Base-by-base conservation (phyloP, 2,329 filamentous ascomycete genomes). In the Orbilia quercus region DNA sequence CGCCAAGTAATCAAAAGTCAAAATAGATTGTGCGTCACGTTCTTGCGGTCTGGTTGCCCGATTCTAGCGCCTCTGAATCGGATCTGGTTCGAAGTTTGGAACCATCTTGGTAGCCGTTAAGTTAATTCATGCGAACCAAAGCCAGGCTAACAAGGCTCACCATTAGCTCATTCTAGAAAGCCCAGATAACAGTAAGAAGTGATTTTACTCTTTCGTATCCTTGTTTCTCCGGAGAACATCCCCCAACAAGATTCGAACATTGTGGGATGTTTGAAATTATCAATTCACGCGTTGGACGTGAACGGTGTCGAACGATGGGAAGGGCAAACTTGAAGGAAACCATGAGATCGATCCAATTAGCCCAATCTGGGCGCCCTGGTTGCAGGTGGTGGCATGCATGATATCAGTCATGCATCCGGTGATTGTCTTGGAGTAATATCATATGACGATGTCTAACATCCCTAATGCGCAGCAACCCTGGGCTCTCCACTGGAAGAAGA, bases 131-230 rank as follows among this genome's bases (percentile, higher is more conserved):
- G 34, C 44, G 45, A 12, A n/a, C n/a, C n/a, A n/a, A n/a, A n/a
- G n/a, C n/a, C n/a, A n/a, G n/a, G n/a, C n/a, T n/a, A n/a, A 31
- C 28, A 31, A 31, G 9, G 28, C 28, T 31, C 4, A 36, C 7
- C 34, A 16, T 25, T 18, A 12, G 22, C 57, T 18, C 12, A 9
- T 62, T 62, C 45, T 42, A 42, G 57, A 62, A 62, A 31, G 31
- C 48, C 18, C 25, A n/a, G 18, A 50, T 50, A 28, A 28, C 12
- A 20, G 4, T 3, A 25, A 28, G n/a, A 6, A 20, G 4, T 3
- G 11, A 6, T 28, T 50, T 25, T 3, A 6, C 44, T 23, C 18
- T 6, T 20, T 31, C 28, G 4, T 31, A 31, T 31, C 28, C 20
- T 3, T 50, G 9, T 28, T 50, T 28, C 20, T 28, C 23, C 12